A percentile compares a stretch with the other conserved stretches of the same genome.
phyloP scores from a whole-genome alignment of 345 rosid genomes.

The Nasturtium officinale region DNA sequence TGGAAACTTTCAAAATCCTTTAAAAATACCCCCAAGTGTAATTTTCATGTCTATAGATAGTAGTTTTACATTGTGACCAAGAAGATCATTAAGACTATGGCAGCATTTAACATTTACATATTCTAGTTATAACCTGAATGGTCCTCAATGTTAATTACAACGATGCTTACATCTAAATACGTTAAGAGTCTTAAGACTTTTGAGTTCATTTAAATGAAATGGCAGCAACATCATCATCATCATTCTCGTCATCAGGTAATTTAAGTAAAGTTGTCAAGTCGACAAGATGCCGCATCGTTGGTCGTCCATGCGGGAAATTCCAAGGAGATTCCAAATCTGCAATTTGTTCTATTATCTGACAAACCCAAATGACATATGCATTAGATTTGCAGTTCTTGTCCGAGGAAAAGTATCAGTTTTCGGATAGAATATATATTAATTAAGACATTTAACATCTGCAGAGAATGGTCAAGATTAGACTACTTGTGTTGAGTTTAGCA shows the following conservation, averaged over 20 bases:
- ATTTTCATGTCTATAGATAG: not conserved
- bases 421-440: not conserved
- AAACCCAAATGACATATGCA: not conserved
- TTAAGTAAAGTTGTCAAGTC: constrained; percentile 62
- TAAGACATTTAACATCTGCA: not conserved
- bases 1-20: not conserved
- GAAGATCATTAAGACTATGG: not conserved
- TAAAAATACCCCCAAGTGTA: not conserved
- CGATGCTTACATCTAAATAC: constrained; percentile 7
- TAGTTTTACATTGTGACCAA: constrained; percentile 10
- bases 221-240: constrained; percentile 25
- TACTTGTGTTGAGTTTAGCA: not conserved
- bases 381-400: not conserved
- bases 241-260: constrained; percentile 36
- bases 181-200: not conserved
- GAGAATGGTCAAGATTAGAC: not conserved
- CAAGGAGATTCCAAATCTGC: constrained; percentile 91
- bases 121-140: not conserved
- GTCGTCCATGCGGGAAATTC: constrained; percentile 99
- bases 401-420: not conserved
- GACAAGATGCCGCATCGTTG: constrained; percentile 96
- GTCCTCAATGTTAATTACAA: not conserved
- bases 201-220: constrained; percentile 22
- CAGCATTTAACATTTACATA: constrained; percentile 3
- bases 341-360: constrained; percentile 80